Evolutionary conservation across 768 basidiomycete species (phyloP).

Genomic region (Agaricus sinodeliciosus): DNA sequence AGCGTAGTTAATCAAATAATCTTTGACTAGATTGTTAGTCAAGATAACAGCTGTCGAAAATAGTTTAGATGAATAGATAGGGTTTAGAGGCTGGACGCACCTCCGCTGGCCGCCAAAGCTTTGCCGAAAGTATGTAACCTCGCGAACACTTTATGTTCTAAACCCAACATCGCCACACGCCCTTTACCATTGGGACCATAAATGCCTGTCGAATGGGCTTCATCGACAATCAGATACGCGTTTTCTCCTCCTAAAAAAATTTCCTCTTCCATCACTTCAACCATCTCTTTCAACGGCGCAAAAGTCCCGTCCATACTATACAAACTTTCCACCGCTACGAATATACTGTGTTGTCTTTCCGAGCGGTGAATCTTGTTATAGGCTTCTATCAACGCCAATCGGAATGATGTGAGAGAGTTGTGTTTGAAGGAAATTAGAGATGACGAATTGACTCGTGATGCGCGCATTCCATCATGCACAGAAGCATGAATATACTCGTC

Average conservation of each 20-base stretch:
- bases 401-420: conserved; percentile 55
- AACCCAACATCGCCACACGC: conserved; percentile 59
- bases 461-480: conserved; percentile 86
- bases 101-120: conserved; percentile 78
- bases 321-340: conserved; percentile 82
- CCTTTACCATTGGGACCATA: conserved; percentile 79
- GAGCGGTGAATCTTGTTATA: conserved; percentile 19
- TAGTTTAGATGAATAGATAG: not conserved
- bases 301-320: conserved; percentile 98
- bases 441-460: conserved; percentile 38
- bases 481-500: conserved; percentile 90
- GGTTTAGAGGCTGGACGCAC: conserved; percentile 36
- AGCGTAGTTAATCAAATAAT: conserved; percentile 90
- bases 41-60: conserved; percentile 62
- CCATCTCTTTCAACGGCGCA: conserved; percentile 63
- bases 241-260: conserved; percentile 47
- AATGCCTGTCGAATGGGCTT: conserved; percentile 90
- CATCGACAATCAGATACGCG: conserved; percentile 78
- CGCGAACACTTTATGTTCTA: conserved; percentile 67
- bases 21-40: conserved; percentile 61
- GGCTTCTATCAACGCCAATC: conserved; percentile 35
- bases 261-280: conserved; percentile 50
- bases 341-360: conserved; percentile 48
- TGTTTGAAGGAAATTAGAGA: conserved; percentile 55
- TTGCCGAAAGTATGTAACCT: conserved; percentile 93